These are phyloP conservation scores for Boletus rubescentipes DNA, from an alignment of 768 basidiomycete genomes.

Conservation along the genomic window DNA sequence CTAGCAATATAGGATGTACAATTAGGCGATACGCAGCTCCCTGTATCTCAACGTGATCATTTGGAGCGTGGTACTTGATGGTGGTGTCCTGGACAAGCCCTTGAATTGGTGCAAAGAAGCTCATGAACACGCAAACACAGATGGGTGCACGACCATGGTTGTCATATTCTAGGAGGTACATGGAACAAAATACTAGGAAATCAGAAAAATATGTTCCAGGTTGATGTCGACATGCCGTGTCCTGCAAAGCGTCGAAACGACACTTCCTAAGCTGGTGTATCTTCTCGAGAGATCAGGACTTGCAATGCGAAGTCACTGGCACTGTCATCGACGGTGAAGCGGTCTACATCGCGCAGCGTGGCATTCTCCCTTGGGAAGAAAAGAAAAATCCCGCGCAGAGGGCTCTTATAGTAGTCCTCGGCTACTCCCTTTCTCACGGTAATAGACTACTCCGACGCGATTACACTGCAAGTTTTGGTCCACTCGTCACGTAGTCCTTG, in stretches of 20 bases:
- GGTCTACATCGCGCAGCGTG: slow-evolving; percentile 61
- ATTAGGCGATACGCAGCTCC: background rate
- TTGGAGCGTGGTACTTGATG: no score
- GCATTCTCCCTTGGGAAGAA: slow-evolving; percentile 50
- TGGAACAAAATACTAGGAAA: background rate
- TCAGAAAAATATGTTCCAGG: slow-evolving; percentile 45
- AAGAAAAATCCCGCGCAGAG: background rate
- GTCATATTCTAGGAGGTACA: background rate
- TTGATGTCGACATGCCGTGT: slow-evolving; percentile 62
- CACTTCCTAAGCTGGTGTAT: slow-evolving; percentile 63
- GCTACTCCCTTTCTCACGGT: slow-evolving; percentile 40
- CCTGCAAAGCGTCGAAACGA: slow-evolving; percentile 52
- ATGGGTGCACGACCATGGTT: background rate
- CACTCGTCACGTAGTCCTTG: background rate
- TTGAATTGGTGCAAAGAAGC: background rate
- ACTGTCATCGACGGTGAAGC: slow-evolving; percentile 58
- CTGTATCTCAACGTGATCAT: background rate
- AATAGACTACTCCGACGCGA: background rate
- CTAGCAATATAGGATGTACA: background rate
- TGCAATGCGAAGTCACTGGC: slow-evolving; percentile 53
- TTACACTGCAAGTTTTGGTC: slow-evolving; percentile 1
- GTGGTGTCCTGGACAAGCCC: no score
- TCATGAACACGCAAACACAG: background rate
- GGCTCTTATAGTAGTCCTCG: slow-evolving; percentile 26
- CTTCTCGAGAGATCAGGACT: slow-evolving; percentile 58